phyloP scores from a whole-genome alignment of 2,329 filamentous ascomycete species.

The Domatiomyces catenatus region DNA sequence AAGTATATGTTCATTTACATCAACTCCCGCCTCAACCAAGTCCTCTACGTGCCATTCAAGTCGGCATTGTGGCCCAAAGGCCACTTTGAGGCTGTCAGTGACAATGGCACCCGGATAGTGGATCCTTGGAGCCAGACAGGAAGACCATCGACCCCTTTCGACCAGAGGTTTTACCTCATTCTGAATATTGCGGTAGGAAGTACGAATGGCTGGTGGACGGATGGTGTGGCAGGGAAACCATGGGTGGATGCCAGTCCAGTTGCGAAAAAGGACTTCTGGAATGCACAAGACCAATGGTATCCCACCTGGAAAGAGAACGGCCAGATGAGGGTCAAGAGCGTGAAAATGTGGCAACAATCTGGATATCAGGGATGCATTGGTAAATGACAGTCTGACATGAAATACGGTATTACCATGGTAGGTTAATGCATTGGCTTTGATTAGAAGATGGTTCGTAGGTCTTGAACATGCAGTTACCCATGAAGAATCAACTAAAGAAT shows the following conservation, averaged over 20 bases:
- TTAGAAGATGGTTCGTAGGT: too few species aligned
- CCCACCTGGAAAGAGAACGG: slow-evolving; percentile 51
- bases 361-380: slow-evolving; percentile 11
- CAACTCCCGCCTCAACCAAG: slow-evolving; percentile 63
- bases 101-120: slow-evolving; percentile 49
- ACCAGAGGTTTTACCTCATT: slow-evolving; percentile 61
- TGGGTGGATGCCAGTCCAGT: slow-evolving; percentile 56
- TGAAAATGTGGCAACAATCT: slow-evolving; percentile 48
- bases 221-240: slow-evolving; percentile 56
- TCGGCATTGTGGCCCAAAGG: slow-evolving; percentile 53
- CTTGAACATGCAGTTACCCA: too few species aligned
- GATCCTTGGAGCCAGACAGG: slow-evolving; percentile 51
- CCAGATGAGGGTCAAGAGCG: slow-evolving; percentile 52
- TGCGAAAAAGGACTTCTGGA: slow-evolving; percentile 64
- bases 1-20: slow-evolving; percentile 82
- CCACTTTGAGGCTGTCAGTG: slow-evolving; percentile 46
- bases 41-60: slow-evolving; percentile 63
- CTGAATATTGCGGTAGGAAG: slow-evolving; percentile 61
- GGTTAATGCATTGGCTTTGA: too few species aligned
- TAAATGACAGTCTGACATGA: background rate
- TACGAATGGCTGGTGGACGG: slow-evolving; percentile 72
- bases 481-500: too few species aligned
- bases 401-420: too few species aligned
- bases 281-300: slow-evolving; percentile 47
- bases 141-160: slow-evolving; percentile 53